Conservation (phyloP, 352 stramenopile species). For the Phytophthora ohioensis region DNA sequence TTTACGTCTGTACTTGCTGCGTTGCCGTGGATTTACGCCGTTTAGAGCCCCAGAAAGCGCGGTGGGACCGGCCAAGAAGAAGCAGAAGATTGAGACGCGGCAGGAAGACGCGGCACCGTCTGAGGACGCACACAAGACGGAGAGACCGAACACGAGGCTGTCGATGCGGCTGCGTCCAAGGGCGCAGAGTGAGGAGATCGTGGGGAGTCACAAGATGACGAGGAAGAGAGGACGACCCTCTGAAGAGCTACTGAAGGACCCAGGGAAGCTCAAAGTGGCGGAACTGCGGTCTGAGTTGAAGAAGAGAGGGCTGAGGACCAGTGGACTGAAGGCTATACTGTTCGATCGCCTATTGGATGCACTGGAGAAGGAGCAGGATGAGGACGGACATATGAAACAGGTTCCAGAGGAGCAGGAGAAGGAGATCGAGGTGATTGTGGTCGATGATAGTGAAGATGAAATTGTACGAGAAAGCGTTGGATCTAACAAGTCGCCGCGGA, state of each 20-base stretch:
- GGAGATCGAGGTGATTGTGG: constrained; percentile 14
- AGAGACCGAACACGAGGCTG: constrained; percentile 6
- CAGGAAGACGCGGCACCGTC: not conserved
- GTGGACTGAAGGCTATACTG: constrained; percentile 65
- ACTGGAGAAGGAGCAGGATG: constrained; percentile 48
- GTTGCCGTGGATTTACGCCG: not conserved
- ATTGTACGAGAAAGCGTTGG: constrained; percentile 72
- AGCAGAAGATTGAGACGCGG: constrained; percentile 30
- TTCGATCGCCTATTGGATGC: constrained; percentile 58
- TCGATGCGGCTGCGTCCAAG: constrained; percentile 25
- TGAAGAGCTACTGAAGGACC: constrained; percentile 18
- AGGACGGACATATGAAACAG: constrained; percentile 35
- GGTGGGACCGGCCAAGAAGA: constrained; percentile 21
- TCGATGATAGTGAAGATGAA: constrained; percentile 47
- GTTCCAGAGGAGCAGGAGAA: constrained; percentile 35
- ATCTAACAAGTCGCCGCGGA: constrained; percentile 30
- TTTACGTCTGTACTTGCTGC: not conserved
- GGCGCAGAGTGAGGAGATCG: not conserved
- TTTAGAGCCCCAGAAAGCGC: constrained; percentile 19
- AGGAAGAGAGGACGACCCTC: constrained; percentile 55
- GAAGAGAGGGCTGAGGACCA: constrained; percentile 59
- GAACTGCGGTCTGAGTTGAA: constrained; percentile 69
- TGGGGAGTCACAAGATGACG: constrained; percentile 27
- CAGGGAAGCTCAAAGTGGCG: constrained; percentile 51
- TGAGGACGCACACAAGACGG: not conserved